Percentiles rank a stretch among this genome's conserved stretches.
Evolutionary conservation across 257 asterid species (phyloP).

Genomic region (Solanum gandarillasii): DNA sequence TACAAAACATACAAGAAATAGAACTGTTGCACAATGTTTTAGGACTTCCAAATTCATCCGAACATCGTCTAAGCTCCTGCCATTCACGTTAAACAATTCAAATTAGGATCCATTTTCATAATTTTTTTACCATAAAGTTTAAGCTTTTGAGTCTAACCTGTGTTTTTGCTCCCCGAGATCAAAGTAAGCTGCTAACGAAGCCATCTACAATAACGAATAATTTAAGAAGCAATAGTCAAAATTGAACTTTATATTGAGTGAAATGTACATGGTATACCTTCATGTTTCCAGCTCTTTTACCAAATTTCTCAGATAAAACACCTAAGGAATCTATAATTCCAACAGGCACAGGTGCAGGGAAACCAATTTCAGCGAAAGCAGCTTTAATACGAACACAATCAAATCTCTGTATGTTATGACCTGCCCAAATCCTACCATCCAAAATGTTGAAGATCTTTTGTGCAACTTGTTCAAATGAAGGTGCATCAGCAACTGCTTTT

Average conservation of each 20-base stretch:
- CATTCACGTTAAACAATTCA: not conserved
- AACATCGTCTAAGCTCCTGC: slow-evolving; percentile 88
- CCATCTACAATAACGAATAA: slow-evolving; percentile 45
- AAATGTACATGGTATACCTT: slow-evolving; percentile 36
- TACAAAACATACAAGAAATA: slow-evolving; percentile 45
- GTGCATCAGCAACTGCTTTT: slow-evolving; percentile 50
- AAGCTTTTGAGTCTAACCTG: slow-evolving; percentile 28
- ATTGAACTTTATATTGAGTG: not conserved
- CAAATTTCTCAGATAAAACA: slow-evolving; percentile 55
- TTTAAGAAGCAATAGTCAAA: not conserved
- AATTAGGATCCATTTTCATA: not conserved
- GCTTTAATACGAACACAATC: slow-evolving; percentile 75
- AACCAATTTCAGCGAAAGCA: slow-evolving; percentile 47
- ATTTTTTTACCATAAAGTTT: not conserved
- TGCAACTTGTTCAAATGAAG: slow-evolving; percentile 64
- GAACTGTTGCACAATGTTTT: slow-evolving; percentile 92
- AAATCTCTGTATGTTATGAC: slow-evolving; percentile 80
- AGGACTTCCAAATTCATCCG: slow-evolving; percentile 90
- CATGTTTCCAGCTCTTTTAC: slow-evolving; percentile 94
- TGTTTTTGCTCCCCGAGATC: slow-evolving; percentile 91
- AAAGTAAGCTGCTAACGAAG: slow-evolving; percentile 78
- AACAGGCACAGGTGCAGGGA: slow-evolving; percentile 54
- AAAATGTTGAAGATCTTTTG: slow-evolving; percentile 53
- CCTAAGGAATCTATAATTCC: slow-evolving; percentile 79
- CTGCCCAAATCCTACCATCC: slow-evolving; percentile 94